Evolutionary conservation across 768 basidiomycete species (phyloP).

Genomic region (Clavaria fumosa): DNA sequence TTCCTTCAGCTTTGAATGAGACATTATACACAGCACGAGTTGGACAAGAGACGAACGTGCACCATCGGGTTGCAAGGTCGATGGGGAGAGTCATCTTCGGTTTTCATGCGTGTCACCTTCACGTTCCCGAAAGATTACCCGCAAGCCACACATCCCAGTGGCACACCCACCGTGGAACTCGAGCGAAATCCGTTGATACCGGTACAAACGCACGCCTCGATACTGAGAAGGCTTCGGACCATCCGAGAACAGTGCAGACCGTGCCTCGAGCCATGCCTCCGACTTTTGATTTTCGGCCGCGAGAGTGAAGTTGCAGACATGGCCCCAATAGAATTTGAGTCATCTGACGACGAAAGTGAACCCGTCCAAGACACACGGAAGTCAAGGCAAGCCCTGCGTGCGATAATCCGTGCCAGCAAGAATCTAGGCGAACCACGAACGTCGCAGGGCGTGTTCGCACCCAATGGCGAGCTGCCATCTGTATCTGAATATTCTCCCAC

Average conservation of each 20-base stretch:
- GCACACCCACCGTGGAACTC: conserved; percentile 62
- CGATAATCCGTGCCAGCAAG: conserved; percentile 47
- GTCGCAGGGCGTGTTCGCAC: conserved; percentile 80
- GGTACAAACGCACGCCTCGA: conserved; percentile 57
- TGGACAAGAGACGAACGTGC: conserved; percentile 60
- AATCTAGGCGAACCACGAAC: conserved; percentile 75
- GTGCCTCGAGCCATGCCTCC: conserved; percentile 70
- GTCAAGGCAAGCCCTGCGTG: conserved; percentile 34
- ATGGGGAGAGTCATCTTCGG: conserved; percentile 76
- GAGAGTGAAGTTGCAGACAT: conserved; percentile 32
- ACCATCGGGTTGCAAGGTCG: conserved; percentile 81
- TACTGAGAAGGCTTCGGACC: conserved; percentile 59
- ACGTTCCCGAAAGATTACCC: conserved; percentile 80
- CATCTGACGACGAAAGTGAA: conserved; percentile 47
- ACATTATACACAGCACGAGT: conserved; percentile 35
- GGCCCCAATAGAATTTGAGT: conserved; percentile 40
- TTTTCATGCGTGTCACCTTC: conserved; percentile 80
- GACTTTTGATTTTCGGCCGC: conserved; percentile 61
- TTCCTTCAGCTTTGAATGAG: conserved; percentile 3
- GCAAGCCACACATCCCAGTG: conserved; percentile 39
- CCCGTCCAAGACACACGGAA: conserved; percentile 21
- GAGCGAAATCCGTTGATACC: conserved; percentile 75
- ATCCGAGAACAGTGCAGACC: conserved; percentile 64
- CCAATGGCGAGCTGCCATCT: conserved; percentile 41
- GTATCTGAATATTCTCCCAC: conserved; percentile 1